Conservation (phyloP, 164 flowering plant genomes). For the Nelumbo lutea region DNA sequence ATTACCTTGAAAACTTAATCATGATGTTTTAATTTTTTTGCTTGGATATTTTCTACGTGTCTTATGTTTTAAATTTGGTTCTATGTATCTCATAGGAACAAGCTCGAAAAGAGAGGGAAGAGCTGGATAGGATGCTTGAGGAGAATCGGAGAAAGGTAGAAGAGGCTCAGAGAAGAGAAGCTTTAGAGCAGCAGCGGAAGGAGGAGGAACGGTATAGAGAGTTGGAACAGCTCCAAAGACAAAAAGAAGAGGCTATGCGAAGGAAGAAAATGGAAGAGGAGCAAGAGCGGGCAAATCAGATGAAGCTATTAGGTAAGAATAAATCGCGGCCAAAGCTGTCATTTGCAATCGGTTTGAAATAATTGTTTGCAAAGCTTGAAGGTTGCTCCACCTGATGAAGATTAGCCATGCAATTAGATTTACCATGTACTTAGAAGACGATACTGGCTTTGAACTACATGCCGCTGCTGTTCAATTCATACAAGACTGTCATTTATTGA, state of each 20-base stretch:
- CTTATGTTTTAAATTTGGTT: not conserved
- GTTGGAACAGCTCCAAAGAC: conserved; percentile 76
- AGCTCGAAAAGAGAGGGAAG: conserved; percentile 78
- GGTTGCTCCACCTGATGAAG: not conserved
- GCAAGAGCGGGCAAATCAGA: conserved; percentile 76
- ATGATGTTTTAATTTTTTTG: not conserved
- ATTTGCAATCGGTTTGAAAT: conserved; percentile 77
- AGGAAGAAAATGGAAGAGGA: conserved; percentile 90
- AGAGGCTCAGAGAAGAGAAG: conserved; percentile 87
- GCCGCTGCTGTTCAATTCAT: too few relatives aligned
- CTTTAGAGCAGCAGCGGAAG: conserved; percentile 64
- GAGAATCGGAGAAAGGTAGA: conserved; percentile 74
- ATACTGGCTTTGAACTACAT: too few relatives aligned
- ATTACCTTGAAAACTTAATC: not conserved
- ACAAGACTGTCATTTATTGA: too few relatives aligned
- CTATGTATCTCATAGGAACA: conserved; percentile 45
- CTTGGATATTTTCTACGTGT: not conserved
- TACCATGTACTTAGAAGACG: too few relatives aligned
- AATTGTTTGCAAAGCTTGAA: conserved; percentile 16
- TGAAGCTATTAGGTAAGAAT: conserved; percentile 88
- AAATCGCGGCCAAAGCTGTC: conserved; percentile 91
- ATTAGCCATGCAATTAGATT: too few relatives aligned
- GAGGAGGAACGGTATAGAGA: conserved; percentile 88
- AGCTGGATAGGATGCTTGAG: conserved; percentile 76
- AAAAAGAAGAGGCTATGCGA: conserved; percentile 82